phyloP scores from a whole-genome alignment of 1,284 basidiomycete species.

The Wallemia ichthyophaga region DNA sequence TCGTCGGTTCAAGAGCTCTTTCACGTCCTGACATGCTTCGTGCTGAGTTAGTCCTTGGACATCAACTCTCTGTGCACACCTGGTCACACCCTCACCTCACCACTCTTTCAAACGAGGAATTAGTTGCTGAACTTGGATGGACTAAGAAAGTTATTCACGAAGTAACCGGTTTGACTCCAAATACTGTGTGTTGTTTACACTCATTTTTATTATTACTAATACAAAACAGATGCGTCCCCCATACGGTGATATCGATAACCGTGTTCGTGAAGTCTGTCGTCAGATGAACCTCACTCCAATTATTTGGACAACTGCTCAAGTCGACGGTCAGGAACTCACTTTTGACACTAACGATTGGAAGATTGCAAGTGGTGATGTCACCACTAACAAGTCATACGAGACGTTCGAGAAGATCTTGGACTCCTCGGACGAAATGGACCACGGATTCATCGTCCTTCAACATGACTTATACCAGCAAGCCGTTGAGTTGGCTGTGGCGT shows the following conservation, averaged over 20 bases:
- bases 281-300: conserved; percentile 45
- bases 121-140: conserved; percentile 82
- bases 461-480: conserved; percentile 62
- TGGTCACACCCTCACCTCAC: conserved; percentile 33
- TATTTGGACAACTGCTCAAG: conserved; percentile 37
- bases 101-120: conserved; percentile 47
- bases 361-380: conserved; percentile 37
- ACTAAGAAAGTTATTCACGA: conserved; percentile 62
- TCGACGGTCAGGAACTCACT: conserved; percentile 14
- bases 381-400: conserved; percentile 25
- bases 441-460: conserved; percentile 59
- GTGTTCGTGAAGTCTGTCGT: conserved; percentile 50
- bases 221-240: conserved; percentile 11
- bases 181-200: conserved; percentile 28
- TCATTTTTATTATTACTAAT: conserved; percentile 20
- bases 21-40: conserved; percentile 43
- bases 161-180: conserved; percentile 48
- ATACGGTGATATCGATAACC: conserved; percentile 34
- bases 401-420: conserved; percentile 18
- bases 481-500: conserved; percentile 62
- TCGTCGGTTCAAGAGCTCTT: conserved; percentile 65
- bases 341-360: conserved; percentile 32
- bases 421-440: conserved; percentile 14
- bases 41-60: conserved; percentile 55
- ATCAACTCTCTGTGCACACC: conserved; percentile 24